Evolutionary conservation across 768 basidiomycete species (phyloP).

Genomic region (Lentinula boryana): DNA sequence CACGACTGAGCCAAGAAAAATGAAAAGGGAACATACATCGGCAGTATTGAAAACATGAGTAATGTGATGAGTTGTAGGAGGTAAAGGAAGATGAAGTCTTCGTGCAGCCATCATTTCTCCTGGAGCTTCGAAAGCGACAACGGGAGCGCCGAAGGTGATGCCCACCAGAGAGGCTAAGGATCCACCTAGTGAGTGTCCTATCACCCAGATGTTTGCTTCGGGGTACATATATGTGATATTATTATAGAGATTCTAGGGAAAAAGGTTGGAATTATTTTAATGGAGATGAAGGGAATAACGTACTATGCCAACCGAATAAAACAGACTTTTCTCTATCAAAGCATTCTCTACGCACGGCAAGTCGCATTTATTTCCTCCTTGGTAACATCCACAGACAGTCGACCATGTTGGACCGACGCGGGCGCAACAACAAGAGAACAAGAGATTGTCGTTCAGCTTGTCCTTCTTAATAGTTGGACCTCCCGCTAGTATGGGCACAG

Average conservation of each 20-base stretch:
- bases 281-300: constrained; percentile 19
- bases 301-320: constrained; percentile 83
- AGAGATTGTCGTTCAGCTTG: constrained; percentile 91
- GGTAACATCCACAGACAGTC: constrained; percentile 85
- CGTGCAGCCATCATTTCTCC: constrained; percentile 64
- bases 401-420: constrained; percentile 93
- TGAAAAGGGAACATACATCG: constrained; percentile 39
- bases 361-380: constrained; percentile 71
- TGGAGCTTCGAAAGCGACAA: constrained; percentile 87
- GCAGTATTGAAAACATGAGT: constrained; percentile 91
- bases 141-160: constrained; percentile 87
- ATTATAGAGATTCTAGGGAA: constrained; percentile 78
- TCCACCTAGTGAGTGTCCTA: constrained; percentile 85
- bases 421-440: constrained; percentile 96
- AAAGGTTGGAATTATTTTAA: not conserved
- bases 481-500: constrained; percentile 66
- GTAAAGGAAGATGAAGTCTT: constrained; percentile 82
- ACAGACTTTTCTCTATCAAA: constrained; percentile 75
- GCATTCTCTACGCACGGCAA: constrained; percentile 75
- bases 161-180: constrained; percentile 80
- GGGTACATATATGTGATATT: constrained; percentile 92
- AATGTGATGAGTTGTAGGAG: constrained; percentile 48
- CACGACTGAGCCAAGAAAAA: not conserved
- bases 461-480: constrained; percentile 86
- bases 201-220: constrained; percentile 82